A percentile compares a stretch with the other conserved stretches of the same genome.
Evolutionary conservation across 2,329 filamentous ascomycete species (phyloP).

Genomic region (Pseudocercospora macadamiae): DNA sequence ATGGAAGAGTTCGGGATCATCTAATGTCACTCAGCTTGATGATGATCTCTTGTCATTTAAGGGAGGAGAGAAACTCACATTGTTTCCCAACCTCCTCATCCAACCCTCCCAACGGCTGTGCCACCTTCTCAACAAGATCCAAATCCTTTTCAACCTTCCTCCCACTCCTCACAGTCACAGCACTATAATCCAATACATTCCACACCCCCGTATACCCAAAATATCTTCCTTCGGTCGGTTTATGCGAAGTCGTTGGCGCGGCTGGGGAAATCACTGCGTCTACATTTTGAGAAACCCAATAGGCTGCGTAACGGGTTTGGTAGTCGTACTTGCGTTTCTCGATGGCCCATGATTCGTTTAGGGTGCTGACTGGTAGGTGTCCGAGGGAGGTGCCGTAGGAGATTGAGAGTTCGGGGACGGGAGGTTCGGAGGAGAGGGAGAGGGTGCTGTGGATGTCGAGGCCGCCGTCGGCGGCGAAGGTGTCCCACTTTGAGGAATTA

Average conservation of each 20-base stretch:
- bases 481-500: too few species aligned
- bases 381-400: background rate
- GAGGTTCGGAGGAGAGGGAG: background rate
- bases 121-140: background rate
- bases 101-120: background rate
- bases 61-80: background rate
- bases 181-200: background rate
- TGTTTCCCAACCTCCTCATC: background rate
- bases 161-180: background rate
- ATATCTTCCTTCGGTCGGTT: background rate
- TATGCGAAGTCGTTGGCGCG: background rate
- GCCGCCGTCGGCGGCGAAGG: background rate
- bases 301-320: background rate
- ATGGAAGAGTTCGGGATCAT: background rate
- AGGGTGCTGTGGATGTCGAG: background rate
- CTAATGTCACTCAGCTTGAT: too few species aligned
- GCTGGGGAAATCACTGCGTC: background rate
- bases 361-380: background rate
- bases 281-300: background rate
- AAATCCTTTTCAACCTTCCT: background rate
- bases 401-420: background rate
- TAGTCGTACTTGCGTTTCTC: background rate
- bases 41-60: too few species aligned
- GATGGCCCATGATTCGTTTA: background rate
- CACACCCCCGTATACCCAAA: background rate